A percentile compares a stretch with the other conserved stretches of the same genome.
phyloP scores from a whole-genome alignment of 352 stramenopile genomes.

The Phytophthora fragariaefolia region DNA sequence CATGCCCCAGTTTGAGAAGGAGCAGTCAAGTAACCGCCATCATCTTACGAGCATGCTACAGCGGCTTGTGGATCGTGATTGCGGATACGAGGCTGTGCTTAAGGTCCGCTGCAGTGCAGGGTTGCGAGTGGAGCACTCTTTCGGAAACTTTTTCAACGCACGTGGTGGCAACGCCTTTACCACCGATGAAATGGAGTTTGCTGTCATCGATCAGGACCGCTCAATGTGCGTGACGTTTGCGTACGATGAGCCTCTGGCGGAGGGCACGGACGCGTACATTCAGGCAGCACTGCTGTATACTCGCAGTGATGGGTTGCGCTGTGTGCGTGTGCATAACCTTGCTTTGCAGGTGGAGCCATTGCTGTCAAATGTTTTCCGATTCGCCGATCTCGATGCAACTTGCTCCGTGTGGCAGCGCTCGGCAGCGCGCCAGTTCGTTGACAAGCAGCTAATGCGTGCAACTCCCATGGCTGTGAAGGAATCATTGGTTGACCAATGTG shows the following conservation, averaged over 20 bases:
- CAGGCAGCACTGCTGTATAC: conserved; percentile 92
- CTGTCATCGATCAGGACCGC: conserved; percentile 86
- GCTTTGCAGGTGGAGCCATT: conserved; percentile 78
- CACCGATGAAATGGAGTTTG: conserved; percentile 91
- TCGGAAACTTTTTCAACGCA: conserved; percentile 80
- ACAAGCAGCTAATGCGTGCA: conserved; percentile 84
- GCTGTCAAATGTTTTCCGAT: conserved; percentile 89
- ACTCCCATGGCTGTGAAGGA: conserved; percentile 80
- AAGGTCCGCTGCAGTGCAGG: conserved; percentile 89
- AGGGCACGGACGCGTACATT: conserved; percentile 82
- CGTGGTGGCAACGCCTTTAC: conserved; percentile 60
- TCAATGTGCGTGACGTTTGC: conserved; percentile 88
- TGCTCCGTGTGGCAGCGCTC: conserved; percentile 87
- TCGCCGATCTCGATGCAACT: conserved; percentile 88
- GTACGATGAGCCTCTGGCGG: conserved; percentile 85
- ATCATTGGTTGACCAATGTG: conserved; percentile 84
- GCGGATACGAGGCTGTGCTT: conserved; percentile 87
- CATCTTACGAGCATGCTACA: conserved; percentile 80
- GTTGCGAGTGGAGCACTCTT: conserved; percentile 86
- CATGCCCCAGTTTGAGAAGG: conserved; percentile 89
- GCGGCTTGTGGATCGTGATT: conserved; percentile 75
- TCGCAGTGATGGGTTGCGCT: conserved; percentile 80
- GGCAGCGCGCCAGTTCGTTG: conserved; percentile 78
- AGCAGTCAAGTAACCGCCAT: conserved; percentile 81
- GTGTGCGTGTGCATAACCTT: conserved; percentile 93